A percentile compares a stretch with the other conserved stretches of the same genome.
Evolutionary conservation across 345 rosid species (phyloP).

Genomic region (Pelargonium nanum): DNA sequence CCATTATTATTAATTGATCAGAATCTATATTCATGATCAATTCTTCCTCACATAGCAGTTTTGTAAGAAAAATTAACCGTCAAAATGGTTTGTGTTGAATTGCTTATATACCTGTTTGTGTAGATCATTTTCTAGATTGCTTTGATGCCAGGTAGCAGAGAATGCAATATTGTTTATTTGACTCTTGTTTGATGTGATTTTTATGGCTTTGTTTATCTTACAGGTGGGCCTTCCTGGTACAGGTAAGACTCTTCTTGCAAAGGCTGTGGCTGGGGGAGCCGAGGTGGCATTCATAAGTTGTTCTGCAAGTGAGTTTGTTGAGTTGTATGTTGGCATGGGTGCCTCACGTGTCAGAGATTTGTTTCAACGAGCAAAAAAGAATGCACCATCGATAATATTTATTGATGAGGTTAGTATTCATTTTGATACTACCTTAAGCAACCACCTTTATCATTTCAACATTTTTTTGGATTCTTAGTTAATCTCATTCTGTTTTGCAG

Average conservation of each 20-base stretch:
- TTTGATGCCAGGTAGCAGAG: background rate
- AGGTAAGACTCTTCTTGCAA: constrained; percentile 92
- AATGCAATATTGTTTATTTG: constrained; percentile 5
- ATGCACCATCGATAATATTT: constrained; percentile 88
- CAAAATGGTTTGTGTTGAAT: background rate
- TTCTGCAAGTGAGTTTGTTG: constrained; percentile 94
- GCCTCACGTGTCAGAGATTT: constrained; percentile 97
- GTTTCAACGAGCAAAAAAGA: constrained; percentile 92
- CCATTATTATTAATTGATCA: background rate
- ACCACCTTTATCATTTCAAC: background rate
- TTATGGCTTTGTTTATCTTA: constrained; percentile 15
- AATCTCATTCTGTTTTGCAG: constrained; percentile 28
- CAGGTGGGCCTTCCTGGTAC: constrained; percentile 99
- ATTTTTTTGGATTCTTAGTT: constrained; percentile 5
- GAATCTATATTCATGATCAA: background rate
- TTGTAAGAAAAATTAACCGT: too few relatives aligned
- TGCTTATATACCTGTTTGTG: background rate
- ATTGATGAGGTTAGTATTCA: constrained; percentile 66
- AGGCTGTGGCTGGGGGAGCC: constrained; percentile 95
- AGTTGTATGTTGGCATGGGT: constrained; percentile 95
- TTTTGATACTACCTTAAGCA: background rate
- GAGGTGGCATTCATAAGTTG: constrained; percentile 94
- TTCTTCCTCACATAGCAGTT: background rate
- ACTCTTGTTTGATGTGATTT: constrained; percentile 3
- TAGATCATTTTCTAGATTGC: background rate